Conservation (phyloP, 768 basidiomycete genomes). For the Phlegmacium glaucopus region DNA sequence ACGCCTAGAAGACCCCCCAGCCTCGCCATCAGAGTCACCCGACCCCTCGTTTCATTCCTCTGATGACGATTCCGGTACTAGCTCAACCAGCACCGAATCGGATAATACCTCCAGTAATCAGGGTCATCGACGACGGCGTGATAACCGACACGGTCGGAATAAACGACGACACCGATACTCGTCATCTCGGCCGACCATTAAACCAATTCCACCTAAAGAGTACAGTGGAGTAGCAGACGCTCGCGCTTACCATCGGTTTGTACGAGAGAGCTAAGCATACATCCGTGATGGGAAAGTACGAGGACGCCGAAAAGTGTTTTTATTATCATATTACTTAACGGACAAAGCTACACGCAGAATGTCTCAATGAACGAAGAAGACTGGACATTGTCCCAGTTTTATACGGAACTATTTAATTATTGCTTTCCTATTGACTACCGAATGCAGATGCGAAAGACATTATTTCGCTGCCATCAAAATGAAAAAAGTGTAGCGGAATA, state of each 20-base stretch:
- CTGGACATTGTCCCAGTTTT: slow-evolving; percentile 28
- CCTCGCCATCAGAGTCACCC: background rate
- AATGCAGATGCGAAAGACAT: slow-evolving; percentile 19
- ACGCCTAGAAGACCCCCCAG: background rate
- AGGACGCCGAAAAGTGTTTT: slow-evolving; percentile 4
- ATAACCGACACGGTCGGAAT: background rate
- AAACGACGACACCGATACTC: too few species aligned
- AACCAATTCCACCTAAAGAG: background rate
- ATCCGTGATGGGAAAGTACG: slow-evolving; percentile 5
- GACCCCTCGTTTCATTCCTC: too few species aligned
- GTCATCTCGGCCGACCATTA: too few species aligned
- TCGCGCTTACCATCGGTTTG: slow-evolving; percentile 9
- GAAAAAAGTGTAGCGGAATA: slow-evolving; percentile 27
- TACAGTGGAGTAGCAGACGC: slow-evolving; percentile 12
- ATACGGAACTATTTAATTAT: slow-evolving; percentile 30
- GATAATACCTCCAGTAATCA: too few species aligned
- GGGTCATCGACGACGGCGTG: too few species aligned
- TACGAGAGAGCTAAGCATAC: slow-evolving; percentile 10
- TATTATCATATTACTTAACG: slow-evolving; percentile 6
- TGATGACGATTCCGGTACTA: too few species aligned
- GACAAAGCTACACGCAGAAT: slow-evolving; percentile 11
- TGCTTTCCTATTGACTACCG: slow-evolving; percentile 28
- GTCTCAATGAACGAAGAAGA: slow-evolving; percentile 19
- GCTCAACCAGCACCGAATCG: too few species aligned
- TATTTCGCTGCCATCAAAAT: slow-evolving; percentile 22